Evolutionary conservation across 129 eudicot genomes (phyloP).

Genomic region (Lactuca saligna): DNA sequence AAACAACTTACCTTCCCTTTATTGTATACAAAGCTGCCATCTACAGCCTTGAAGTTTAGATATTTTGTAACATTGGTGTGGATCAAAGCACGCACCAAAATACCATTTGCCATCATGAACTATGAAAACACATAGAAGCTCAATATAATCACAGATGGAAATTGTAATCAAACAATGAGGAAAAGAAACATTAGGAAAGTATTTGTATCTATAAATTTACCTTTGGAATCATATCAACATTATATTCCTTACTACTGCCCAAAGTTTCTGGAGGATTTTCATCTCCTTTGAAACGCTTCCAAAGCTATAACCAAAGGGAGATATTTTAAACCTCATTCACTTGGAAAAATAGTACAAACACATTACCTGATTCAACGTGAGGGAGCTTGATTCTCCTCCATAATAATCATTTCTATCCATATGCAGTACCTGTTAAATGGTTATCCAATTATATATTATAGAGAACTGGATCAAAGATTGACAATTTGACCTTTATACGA

Average conservation of each 20-base stretch:
- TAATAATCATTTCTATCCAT: slow-evolving; percentile 80
- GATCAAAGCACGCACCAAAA: slow-evolving; percentile 81
- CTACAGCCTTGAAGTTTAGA: slow-evolving; percentile 92
- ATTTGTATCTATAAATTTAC: slow-evolving; percentile 33
- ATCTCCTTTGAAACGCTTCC: slow-evolving; percentile 86
- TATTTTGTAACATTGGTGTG: slow-evolving; percentile 87
- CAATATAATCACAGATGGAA: slow-evolving; percentile 3
- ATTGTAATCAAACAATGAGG: too few relatives aligned
- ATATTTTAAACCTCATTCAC: slow-evolving; percentile 1
- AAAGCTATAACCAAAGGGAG: slow-evolving; percentile 47
- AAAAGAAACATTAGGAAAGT: background rate
- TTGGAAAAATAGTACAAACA: background rate
- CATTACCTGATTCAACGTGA: slow-evolving; percentile 62
- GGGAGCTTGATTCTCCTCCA: slow-evolving; percentile 87
- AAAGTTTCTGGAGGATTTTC: slow-evolving; percentile 59
- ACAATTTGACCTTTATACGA: background rate
- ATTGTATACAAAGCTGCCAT: slow-evolving; percentile 94
- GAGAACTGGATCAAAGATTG: background rate
- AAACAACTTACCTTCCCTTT: slow-evolving; percentile 68
- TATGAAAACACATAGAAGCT: slow-evolving; percentile 27
- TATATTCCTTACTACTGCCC: slow-evolving; percentile 85
- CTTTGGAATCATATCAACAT: slow-evolving; percentile 96
- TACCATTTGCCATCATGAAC: slow-evolving; percentile 98
- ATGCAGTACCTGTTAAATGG: slow-evolving; percentile 65
- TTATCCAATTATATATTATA: background rate